phyloP scores from a whole-genome alignment of 2,329 filamentous ascomycete species.

The Fusarium nygamai region DNA sequence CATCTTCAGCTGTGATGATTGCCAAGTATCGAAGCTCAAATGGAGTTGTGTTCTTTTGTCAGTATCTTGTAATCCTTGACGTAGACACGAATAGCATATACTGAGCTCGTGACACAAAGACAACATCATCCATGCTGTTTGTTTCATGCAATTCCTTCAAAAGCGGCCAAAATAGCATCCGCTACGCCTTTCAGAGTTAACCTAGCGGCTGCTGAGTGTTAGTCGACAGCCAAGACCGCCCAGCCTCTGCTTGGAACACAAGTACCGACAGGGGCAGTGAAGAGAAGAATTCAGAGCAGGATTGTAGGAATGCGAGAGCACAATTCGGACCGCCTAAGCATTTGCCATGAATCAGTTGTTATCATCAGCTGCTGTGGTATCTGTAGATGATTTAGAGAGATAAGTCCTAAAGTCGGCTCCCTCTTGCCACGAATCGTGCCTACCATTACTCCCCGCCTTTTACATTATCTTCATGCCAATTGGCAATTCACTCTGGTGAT shows the following conservation, averaged over 20 bases:
- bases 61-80: neutral
- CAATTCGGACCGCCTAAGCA: neutral
- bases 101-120: slow-evolving; percentile 23
- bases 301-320: neutral
- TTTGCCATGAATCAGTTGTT: neutral
- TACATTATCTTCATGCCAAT: slow-evolving; percentile 37
- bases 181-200: slow-evolving; percentile 30
- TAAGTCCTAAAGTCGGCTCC: slow-evolving; percentile 1
- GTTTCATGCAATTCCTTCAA: slow-evolving; percentile 22
- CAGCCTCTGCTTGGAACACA: slow-evolving; percentile 16
- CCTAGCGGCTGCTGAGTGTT: slow-evolving; percentile 18
- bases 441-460: slow-evolving; percentile 19
- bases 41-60: neutral
- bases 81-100: slow-evolving; percentile 22
- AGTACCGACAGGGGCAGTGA: slow-evolving; percentile 16
- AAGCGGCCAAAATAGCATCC: slow-evolving; percentile 29
- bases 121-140: slow-evolving; percentile 4
- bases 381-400: neutral
- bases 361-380: neutral
- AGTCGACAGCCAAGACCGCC: slow-evolving; percentile 13
- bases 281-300: neutral
- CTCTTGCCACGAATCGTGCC: slow-evolving; percentile 26
- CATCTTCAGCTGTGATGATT: neutral
- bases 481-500: slow-evolving; percentile 18
- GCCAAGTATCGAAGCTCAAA: neutral